A percentile compares a stretch with the other conserved stretches of the same genome.
Evolutionary conservation across 176 grass and related monocot species (phyloP).

Genomic region (Stipa capillata): DNA sequence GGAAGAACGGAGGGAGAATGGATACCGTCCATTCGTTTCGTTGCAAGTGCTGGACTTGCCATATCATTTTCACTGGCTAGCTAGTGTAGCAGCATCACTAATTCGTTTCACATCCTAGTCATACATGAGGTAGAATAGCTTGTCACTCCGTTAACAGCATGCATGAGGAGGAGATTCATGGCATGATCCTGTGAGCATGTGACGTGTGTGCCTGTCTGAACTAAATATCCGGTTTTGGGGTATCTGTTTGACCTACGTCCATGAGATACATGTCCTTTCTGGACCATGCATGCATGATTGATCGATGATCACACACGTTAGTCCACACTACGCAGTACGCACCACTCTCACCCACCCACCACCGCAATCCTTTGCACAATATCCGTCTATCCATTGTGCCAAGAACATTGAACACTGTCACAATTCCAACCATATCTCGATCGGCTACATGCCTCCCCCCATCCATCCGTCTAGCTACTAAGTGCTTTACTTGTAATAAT

Average conservation of each 20-base stretch:
- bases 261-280: background rate
- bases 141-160: background rate
- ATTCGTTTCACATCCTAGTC: background rate
- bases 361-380: background rate
- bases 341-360: background rate
- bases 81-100: background rate
- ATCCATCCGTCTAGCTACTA: background rate
- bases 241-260: background rate
- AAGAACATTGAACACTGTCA: background rate
- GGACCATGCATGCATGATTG: background rate
- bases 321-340: background rate
- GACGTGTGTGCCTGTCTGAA: background rate
- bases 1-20: background rate
- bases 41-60: background rate
- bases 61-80: background rate
- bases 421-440: background rate
- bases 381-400: background rate
- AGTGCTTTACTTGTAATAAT: too few relatives aligned
- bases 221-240: background rate
- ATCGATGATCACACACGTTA: background rate
- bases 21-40: background rate
- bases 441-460: background rate
- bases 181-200: background rate
- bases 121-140: too few relatives aligned
- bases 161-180: background rate